Conservation (phyloP, 2,329 filamentous ascomycete genomes). For the Botrytis sinoallii region DNA sequence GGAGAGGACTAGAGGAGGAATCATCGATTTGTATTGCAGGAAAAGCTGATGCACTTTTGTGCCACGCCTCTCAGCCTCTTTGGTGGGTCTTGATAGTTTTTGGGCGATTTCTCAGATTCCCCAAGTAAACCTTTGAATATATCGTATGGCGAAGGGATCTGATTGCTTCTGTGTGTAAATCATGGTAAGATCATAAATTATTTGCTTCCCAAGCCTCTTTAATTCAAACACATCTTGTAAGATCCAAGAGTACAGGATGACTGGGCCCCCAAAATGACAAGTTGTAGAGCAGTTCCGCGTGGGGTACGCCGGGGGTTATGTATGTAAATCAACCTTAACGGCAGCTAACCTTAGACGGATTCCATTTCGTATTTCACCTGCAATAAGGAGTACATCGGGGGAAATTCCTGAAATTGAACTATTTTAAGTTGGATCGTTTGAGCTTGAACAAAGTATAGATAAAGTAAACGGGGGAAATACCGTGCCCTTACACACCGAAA, state of each 20-base stretch:
- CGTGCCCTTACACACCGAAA: not conserved
- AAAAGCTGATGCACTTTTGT: not conserved
- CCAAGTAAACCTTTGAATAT: not conserved
- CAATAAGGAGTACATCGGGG: not conserved
- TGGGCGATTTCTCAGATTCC: not conserved
- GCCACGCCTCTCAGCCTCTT: slow-evolving; percentile 1
- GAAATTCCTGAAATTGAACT: not conserved
- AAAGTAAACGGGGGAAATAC: not conserved
- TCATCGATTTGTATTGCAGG: not conserved
- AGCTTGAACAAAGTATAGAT: not conserved
- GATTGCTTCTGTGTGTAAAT: not conserved
- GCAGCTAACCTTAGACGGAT: not conserved
- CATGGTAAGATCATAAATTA: not conserved
- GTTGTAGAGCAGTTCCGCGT: not conserved
- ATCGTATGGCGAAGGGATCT: not conserved
- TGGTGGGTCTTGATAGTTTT: not conserved
- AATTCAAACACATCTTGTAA: too few species aligned
- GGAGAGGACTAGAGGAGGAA: not conserved
- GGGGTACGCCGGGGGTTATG: not conserved
- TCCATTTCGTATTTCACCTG: not conserved
- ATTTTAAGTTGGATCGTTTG: not conserved
- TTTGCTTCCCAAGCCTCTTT: not conserved
- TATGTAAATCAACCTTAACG: not conserved
- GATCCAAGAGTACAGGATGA: not conserved
- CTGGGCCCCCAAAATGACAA: not conserved